Percentiles rank a stretch among this genome's conserved stretches.
phyloP scores from a whole-genome alignment of 2,329 filamentous ascomycete species.

The Colletotrichum sp. region DNA sequence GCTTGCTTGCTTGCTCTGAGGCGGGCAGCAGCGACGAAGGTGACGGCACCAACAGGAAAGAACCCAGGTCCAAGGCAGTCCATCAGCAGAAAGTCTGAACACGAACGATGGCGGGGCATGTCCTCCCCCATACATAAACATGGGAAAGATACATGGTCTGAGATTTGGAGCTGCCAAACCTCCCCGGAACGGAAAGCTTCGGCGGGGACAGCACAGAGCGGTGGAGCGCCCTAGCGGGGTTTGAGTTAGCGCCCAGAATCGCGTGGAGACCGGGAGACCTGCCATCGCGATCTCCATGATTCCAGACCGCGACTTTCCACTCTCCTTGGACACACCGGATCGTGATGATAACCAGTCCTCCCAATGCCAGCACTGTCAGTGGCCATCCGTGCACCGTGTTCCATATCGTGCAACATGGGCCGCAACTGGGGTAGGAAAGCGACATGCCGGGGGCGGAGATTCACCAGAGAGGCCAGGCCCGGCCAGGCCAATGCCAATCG shows the following conservation, averaged over 20 bases:
- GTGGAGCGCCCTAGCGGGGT: neutral
- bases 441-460: neutral
- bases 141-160: constrained; percentile 3
- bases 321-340: neutral
- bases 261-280: neutral
- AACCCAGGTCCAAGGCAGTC: neutral
- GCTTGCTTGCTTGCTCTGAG: neutral
- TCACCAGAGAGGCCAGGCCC: neutral
- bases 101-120: neutral
- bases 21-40: neutral
- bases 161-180: neutral
- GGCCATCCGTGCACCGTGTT: neutral
- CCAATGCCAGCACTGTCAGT: neutral
- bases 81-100: neutral
- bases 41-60: neutral
- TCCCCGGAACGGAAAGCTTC: constrained; percentile 16
- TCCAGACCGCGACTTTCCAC: neutral
- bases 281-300: constrained; percentile 15
- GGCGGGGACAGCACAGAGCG: constrained; percentile 2
- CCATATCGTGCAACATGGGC: neutral
- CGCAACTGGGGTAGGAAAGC: neutral
- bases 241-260: neutral
- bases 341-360: neutral
- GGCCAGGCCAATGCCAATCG: neutral
- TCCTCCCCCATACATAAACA: neutral